Evolutionary conservation across 208 protist genomes (phyloP).

Genomic region (Blechomonas ayalai): DNA sequence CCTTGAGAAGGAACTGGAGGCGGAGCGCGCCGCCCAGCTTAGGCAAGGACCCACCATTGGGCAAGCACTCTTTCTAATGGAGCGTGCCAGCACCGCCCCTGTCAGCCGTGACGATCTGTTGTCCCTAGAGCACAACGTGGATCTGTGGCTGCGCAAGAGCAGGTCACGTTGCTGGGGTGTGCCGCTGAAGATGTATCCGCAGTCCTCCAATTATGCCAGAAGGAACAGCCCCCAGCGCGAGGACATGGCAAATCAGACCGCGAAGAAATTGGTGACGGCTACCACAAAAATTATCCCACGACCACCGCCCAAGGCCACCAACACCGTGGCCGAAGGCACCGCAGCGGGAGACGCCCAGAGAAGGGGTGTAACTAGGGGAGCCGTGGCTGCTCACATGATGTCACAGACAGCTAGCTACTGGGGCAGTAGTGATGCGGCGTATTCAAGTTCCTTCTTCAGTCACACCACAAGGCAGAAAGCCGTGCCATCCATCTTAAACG

Average conservation of each 20-base stretch:
- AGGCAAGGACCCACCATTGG: slow-evolving; percentile 15
- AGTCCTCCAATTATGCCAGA: slow-evolving; percentile 14
- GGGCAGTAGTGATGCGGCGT: neutral
- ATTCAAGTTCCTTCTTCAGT: neutral
- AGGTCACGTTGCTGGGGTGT: slow-evolving; percentile 28
- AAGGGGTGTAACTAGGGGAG: too few species aligned
- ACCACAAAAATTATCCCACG: too few species aligned
- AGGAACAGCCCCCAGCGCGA: too few species aligned
- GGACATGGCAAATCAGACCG: too few species aligned
- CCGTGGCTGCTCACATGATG: too few species aligned
- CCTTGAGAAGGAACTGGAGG: slow-evolving; percentile 9
- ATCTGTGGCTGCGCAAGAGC: slow-evolving; percentile 12
- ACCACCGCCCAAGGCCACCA: too few species aligned
- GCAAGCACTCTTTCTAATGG: slow-evolving; percentile 19
- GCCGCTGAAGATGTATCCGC: slow-evolving; percentile 11
- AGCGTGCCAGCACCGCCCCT: slow-evolving; percentile 28
- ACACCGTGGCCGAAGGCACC: too few species aligned
- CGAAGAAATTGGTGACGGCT: too few species aligned
- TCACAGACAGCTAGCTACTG: too few species aligned
- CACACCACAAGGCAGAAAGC: slow-evolving; percentile 3
- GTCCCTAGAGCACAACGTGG: slow-evolving; percentile 22
- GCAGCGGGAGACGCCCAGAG: too few species aligned
- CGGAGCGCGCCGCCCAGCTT: slow-evolving; percentile 1
- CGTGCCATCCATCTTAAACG: slow-evolving; percentile 9
- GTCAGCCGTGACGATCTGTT: slow-evolving; percentile 24